Evolutionary conservation across 2,329 filamentous ascomycete genomes (phyloP), one percentile per base, ranked within the genome.

Genomic region (Gremmenia infestans): DNA sequence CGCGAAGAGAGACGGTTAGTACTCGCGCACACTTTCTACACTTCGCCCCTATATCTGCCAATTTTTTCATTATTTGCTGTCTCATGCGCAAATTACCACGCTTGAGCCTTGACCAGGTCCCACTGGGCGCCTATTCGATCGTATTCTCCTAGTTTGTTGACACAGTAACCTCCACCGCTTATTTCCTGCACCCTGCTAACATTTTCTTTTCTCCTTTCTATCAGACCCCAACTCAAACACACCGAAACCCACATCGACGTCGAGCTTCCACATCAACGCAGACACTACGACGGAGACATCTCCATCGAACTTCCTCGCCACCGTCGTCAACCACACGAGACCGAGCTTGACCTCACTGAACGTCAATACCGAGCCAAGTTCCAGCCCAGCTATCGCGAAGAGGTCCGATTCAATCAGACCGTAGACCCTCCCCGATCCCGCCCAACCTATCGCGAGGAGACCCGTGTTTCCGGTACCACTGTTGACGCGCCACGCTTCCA

Each of bases 291-390:
- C 57, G 56, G 51, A 46, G 77, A 80, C 69, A 77, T 76, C 39
- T 54, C 51, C 23, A 40, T 57, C 68, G 60, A 86, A 63, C 54
- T 62, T 42, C 65, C 60, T 53, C 63, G 62, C 49, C 59, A 63
- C 54, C 65, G 60, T 42, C 63, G 59, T 55, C 63, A 66, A 56
- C 60, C 59, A 35, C 55, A 65, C 62, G 64, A 64, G 40, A 60
- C 67, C 19, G 60, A 68, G 52, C 78, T 87, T 72, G 84, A 87
- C 74, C 72, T 81, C 64, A 81, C 81, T 70, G 84, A 87, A 74
- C 81, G 81, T 74, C 78, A 85, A 73, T 86, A 86, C 72, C 83
- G 83, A 69, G 74, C 82, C 71, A 81, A 80, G 63, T 76, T 78
- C 73, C 81, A 82, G 65, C 77, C 80, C 64, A 73, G 70, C 69